phyloP scores from a whole-genome alignment of 164 flowering plant species.

The Brasenia schreberi region DNA sequence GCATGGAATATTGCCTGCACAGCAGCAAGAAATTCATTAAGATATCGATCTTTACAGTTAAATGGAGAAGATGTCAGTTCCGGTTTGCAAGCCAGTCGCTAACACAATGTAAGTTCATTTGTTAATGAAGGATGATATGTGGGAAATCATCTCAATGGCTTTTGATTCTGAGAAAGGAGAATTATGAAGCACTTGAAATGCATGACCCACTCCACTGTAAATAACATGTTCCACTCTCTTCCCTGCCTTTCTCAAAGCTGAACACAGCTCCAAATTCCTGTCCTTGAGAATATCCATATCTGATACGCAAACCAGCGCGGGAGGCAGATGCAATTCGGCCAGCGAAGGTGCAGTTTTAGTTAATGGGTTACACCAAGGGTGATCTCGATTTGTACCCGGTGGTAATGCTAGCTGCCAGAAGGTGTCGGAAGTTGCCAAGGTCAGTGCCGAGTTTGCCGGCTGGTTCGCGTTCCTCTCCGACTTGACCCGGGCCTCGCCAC shows the following conservation, averaged over 20 bases:
- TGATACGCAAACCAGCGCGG: constrained; percentile 27
- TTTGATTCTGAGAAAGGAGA: constrained; percentile 22
- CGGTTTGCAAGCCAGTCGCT: too few species aligned
- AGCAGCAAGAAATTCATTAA: too few species aligned
- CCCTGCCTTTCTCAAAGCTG: constrained; percentile 23
- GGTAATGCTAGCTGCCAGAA: constrained; percentile 43
- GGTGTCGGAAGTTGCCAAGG: constrained; percentile 22
- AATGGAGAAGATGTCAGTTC: too few species aligned
- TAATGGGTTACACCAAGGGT: constrained; percentile 40
- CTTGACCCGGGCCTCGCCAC: constrained; percentile 30
- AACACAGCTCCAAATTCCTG: constrained; percentile 33
- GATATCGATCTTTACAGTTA: too few species aligned
- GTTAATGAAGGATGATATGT: constrained; percentile 24
- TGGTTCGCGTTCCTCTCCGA: constrained; percentile 26
- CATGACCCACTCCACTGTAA: constrained; percentile 42
- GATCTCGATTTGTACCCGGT: constrained; percentile 28
- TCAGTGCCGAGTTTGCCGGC: constrained; percentile 28
- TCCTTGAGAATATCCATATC: constrained; percentile 45
- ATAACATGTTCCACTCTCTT: constrained; percentile 26
- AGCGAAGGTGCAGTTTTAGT: constrained; percentile 6
- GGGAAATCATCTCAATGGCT: constrained; percentile 28
- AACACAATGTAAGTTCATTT: too few species aligned
- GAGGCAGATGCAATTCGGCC: constrained; percentile 13
- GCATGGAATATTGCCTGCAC: too few species aligned
- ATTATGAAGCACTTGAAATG: constrained; percentile 36